These are phyloP conservation scores for Stylosanthes scabra DNA, from an alignment of 331 rosid species.

Conservation along the genomic window DNA sequence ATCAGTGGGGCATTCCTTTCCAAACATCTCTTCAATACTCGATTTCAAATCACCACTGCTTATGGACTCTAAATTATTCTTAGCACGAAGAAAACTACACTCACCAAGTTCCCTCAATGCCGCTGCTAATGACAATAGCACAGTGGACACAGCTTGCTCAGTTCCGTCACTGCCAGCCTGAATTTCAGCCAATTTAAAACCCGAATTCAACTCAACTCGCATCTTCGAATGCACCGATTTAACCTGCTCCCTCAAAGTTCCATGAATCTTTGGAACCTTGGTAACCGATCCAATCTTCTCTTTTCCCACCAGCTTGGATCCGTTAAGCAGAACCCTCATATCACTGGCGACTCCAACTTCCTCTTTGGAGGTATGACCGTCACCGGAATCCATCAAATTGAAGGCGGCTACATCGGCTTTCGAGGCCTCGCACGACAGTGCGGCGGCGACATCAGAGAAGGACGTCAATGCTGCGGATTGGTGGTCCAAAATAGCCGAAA, in stretches of 20 bases:
- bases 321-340: slow-evolving; percentile 76
- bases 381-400: slow-evolving; percentile 77
- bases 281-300: slow-evolving; percentile 45
- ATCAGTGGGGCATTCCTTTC: slow-evolving; percentile 52
- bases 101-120: slow-evolving; percentile 62
- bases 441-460: slow-evolving; percentile 65
- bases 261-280: slow-evolving; percentile 65
- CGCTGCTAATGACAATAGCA: slow-evolving; percentile 54
- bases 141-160: slow-evolving; percentile 49
- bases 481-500: slow-evolving; percentile 68
- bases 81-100: slow-evolving; percentile 58
- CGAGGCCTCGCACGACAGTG: slow-evolving; percentile 80
- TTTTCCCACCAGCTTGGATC: slow-evolving; percentile 83
- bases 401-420: slow-evolving; percentile 71
- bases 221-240: slow-evolving; percentile 66
- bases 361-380: slow-evolving; percentile 69
- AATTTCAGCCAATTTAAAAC: slow-evolving; percentile 36
- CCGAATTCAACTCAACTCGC: slow-evolving; percentile 74
- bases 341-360: slow-evolving; percentile 84
- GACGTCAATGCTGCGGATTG: slow-evolving; percentile 54
- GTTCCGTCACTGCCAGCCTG: slow-evolving; percentile 43
- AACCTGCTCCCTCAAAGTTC: slow-evolving; percentile 60
- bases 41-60: slow-evolving; percentile 35
- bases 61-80: slow-evolving; percentile 46
- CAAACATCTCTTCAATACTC: slow-evolving; percentile 54